These are phyloP conservation scores for Vitis rupestris DNA, from an alignment of 164 flowering plant species.

Conservation along the genomic window DNA sequence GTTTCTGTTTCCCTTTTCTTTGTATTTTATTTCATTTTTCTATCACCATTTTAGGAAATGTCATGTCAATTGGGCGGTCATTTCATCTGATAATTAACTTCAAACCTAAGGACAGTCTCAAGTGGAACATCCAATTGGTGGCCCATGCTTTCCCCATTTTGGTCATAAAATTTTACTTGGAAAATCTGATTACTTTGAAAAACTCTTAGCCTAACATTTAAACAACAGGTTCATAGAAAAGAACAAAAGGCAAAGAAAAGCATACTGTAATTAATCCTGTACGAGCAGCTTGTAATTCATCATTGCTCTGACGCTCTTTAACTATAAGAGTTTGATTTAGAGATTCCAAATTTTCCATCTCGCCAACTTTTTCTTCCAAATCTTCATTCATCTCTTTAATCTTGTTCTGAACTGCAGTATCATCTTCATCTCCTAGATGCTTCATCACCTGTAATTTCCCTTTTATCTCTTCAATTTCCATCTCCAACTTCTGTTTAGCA, in stretches of 20 bases:
- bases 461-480: slow-evolving; percentile 65
- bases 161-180: too few species aligned
- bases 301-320: slow-evolving; percentile 62
- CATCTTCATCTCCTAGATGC: slow-evolving; percentile 54
- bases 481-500: slow-evolving; percentile 62
- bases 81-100: too few species aligned
- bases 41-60: too few species aligned
- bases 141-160: too few species aligned
- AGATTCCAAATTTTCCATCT: slow-evolving; percentile 28
- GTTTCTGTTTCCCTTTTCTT: too few species aligned
- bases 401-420: slow-evolving; percentile 42
- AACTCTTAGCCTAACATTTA: too few species aligned
- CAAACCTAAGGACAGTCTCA: too few species aligned
- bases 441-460: slow-evolving; percentile 68
- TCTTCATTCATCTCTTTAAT: slow-evolving; percentile 50
- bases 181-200: too few species aligned
- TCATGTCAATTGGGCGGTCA: too few species aligned
- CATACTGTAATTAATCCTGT: slow-evolving; percentile 54
- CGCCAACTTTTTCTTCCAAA: slow-evolving; percentile 34
- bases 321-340: slow-evolving; percentile 36
- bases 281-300: slow-evolving; percentile 69
- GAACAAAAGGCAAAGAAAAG: slow-evolving; percentile 2
- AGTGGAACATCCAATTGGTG: too few species aligned
- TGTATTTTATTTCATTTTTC: too few species aligned
- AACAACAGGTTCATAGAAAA: background rate